These are phyloP conservation scores for Zymoseptoria tritici DNA, from an alignment of 2,329 filamentous ascomycete species.

Conservation along the genomic window DNA sequence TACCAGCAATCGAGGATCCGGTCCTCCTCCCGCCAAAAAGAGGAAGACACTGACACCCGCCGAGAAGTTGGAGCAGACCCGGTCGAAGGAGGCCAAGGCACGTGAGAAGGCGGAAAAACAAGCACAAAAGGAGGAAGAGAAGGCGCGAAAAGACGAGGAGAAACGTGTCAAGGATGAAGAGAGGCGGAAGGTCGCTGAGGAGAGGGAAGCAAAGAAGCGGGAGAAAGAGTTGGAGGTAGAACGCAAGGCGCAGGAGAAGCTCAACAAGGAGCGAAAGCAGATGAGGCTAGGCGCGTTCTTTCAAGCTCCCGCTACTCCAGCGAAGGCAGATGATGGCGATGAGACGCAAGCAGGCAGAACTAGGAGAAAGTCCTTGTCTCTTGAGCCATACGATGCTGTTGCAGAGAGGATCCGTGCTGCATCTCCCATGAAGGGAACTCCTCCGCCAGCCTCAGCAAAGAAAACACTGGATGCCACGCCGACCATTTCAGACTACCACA, in stretches of 20 bases:
- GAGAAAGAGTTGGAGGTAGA: conserved; percentile 30
- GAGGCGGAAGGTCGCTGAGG: conserved; percentile 35
- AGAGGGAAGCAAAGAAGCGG: conserved; percentile 37
- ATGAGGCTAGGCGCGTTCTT: conserved; percentile 40
- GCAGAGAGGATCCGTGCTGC: conserved; percentile 18
- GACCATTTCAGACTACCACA: conserved; percentile 41
- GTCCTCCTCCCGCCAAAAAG: conserved; percentile 33
- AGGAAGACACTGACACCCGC: conserved; percentile 37
- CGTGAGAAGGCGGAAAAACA: conserved; percentile 28
- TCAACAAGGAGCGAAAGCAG: conserved; percentile 27
- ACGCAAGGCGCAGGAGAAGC: conserved; percentile 24
- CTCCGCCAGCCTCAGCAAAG: conserved; percentile 8
- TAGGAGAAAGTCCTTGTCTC: conserved; percentile 31
- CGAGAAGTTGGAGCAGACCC: conserved; percentile 33
- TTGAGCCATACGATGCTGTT: conserved; percentile 25
- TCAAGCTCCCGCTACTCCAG: conserved; percentile 28
- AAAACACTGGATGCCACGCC: conserved; percentile 20
- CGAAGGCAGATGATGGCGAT: conserved; percentile 16
- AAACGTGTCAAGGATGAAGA: conserved; percentile 35
- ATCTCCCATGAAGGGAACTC: conserved; percentile 21
- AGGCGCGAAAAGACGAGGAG: conserved; percentile 23
- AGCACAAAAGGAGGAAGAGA: conserved; percentile 24
- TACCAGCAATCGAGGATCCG: conserved; percentile 2
- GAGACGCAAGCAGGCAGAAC: conserved; percentile 16
- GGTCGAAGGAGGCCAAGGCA: conserved; percentile 19